phyloP scores from a whole-genome alignment of 2,329 filamentous ascomycete genomes.

The Botryotinia convoluta region DNA sequence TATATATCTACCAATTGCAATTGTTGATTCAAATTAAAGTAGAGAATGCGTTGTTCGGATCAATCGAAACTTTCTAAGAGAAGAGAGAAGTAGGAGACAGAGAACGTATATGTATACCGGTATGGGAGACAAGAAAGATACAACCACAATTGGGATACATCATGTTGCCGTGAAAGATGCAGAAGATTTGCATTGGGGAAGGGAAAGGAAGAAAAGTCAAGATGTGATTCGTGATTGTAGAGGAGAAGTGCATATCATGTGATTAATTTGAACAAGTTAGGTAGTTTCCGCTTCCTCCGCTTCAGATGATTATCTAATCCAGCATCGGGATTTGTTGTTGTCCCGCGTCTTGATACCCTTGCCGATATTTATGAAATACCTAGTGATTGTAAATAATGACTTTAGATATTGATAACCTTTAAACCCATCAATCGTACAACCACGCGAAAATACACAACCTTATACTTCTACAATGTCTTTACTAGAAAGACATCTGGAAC shows the following conservation, averaged over 20 bases:
- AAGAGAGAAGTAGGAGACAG: not conserved
- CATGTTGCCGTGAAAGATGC: not conserved
- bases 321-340: not conserved
- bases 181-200: not conserved
- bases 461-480: constrained; percentile 56
- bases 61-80: constrained; percentile 10
- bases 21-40: constrained; percentile 3
- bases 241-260: constrained; percentile 1
- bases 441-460: not conserved
- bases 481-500: constrained; percentile 69
- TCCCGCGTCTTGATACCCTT: constrained; percentile 3
- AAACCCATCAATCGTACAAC: not conserved
- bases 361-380: not conserved
- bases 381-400: not conserved
- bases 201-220: not conserved
- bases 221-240: constrained; percentile 7
- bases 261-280: not conserved
- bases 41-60: constrained; percentile 16
- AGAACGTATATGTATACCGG: not conserved
- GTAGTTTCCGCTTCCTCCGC: not conserved
- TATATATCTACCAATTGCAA: constrained; percentile 19
- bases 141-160: not conserved
- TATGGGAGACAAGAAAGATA: not conserved
- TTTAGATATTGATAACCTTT: not conserved
- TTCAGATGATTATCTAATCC: not conserved